Base-by-base conservation (phyloP, 2,329 filamentous ascomycete species). In the Monosporascus sp. region DNA sequence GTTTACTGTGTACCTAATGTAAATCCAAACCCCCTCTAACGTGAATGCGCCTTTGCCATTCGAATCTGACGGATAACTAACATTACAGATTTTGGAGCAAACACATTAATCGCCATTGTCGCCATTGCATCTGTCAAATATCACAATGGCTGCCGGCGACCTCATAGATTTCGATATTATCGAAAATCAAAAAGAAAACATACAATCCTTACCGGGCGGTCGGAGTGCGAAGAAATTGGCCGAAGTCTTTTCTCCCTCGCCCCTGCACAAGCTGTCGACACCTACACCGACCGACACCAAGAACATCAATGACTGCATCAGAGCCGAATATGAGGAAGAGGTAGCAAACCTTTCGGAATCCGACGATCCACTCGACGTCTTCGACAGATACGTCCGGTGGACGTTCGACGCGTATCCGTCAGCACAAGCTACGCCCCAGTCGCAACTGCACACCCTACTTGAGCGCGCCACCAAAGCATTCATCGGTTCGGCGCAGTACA, bases 101-200 rank as follows among this genome's bases (percentile, higher is more conserved):
- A 52, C 48, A 27, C 20, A 20, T 19, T 16, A 31, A 46, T 51
- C 48, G 52, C 54, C 56, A 50, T 46, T 55, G 52, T 58, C 50
- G 58, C 56, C 55, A 57, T 56, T 53, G 52, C 26, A 53, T 36
- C 20, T 50, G 40, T 49, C 48, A 58, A 67, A 62, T 47, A 52
- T 49, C 61, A 74, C 64, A 64, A 84, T 84, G 75, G 74, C 64
- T 60, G 67, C 71, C 41, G 72, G 70, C 55, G 82, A 86, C 61
- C 71, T 84, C 40, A 83, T 87, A 67, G 76, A 85, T 74, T 97
- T 99, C 75, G 89, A 96, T 64, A 83, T 97, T 59, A 97, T 99
- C 73, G 94, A 99, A 75, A 84, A 83, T 47, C 92, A 97, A 65
- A 99, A 99, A 74, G 94, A 99, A 75, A 99, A 99, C 73, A 97